Evolutionary conservation across 352 stramenopile species (phyloP), one percentile per base, ranked within the genome.

Genomic region (Phytophthora pluvialis): DNA sequence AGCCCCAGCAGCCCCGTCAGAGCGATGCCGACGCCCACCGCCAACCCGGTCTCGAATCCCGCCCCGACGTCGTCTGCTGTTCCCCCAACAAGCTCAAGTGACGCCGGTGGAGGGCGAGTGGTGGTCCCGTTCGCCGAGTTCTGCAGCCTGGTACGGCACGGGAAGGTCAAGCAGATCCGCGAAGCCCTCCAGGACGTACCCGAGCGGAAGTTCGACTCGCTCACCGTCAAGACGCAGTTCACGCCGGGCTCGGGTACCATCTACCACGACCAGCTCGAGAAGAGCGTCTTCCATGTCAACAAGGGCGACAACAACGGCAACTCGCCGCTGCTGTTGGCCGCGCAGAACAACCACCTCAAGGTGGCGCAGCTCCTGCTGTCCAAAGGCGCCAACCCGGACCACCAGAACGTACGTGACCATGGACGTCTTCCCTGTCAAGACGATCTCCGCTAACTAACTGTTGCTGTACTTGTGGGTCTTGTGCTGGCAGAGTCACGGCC

Each of bases 281-380:
- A 97, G 66, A 89, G 86, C 31, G 82, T 84, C 35, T 97, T 98
- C 73, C 76, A 91, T 54, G 72, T 97, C 33, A 94, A 98, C 73
- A 89, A 89, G 53, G 73, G 87, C 54, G 93, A 98, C 70, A 85
- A 93, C 18, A 91, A 97, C 33, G 94, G 94, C 64, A 98, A 98
- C 64, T 95, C 93, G 31, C 78, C 91, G 16, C 72, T 98, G 13
- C 57, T 96, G 50, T 55, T 97, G 28, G 91, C 94, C 3, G 74
- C 78, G 26, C 91, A 98, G 66, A 97, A 98, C 74, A 85, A 94
- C 50, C 91, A 90, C 43, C 77, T 94, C 67, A 90, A 93, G 63
- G 83, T 97, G 43, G 84, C 73, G n/a, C 92, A 97, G 73, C 69
- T 98, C n/a, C 75, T 98, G 44, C 59, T 98, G n/a, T 45, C 60